Evolutionary conservation across 2,329 filamentous ascomycete species (phyloP), one percentile per base, ranked within the genome.

Genomic region (Helotiales sp.): DNA sequence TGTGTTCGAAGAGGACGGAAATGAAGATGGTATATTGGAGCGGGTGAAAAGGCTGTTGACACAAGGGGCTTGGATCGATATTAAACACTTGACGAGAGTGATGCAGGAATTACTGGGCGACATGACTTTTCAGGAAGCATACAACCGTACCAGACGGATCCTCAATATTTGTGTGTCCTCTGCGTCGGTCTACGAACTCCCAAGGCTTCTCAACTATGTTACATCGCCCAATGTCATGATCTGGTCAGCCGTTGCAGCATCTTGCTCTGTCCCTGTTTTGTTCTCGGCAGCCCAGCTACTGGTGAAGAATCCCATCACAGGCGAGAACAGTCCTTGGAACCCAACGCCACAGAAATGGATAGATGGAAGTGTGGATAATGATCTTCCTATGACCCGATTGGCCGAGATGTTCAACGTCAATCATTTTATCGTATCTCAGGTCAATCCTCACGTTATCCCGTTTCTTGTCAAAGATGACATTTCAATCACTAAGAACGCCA

Each of bases 321-420:
- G 92, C 24, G 85, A 90, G 71, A 88, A 92, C 37, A 86, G 88
- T 17, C 90, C 92, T 0, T 97, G 94, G 94, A 94, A 96, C 73
- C 91, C 93, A 15, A 90, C 91, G 3, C 90, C 92, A 30, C 91
- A 93, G 76, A 88, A 88, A 71, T 97, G 93, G 87, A 97, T 98
- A 61, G 95, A 98, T 77, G 95, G 95, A 0, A 97, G 94, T 0
- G 93, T 98, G 24, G 93, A 97, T 77, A 96, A 96, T 67, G 95
- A 98, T 78, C 83, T 98, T 2, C 95, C 95, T 1, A 97, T 97
- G 88, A 93, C 91, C 22, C 88, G 93, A 1, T 83, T 98, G 17
- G 89, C 93, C 0, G 93, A 97, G 76, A 94, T 97, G 91, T 97
- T 97, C 83, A 97, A 97, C 75, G 94, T 97, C 77, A 97, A 97